A percentile compares a stretch with the other conserved stretches of the same genome.
These are phyloP conservation scores for Diaporthe australafricana DNA, from an alignment of 2,329 filamentous ascomycete species.

Conservation along the genomic window DNA sequence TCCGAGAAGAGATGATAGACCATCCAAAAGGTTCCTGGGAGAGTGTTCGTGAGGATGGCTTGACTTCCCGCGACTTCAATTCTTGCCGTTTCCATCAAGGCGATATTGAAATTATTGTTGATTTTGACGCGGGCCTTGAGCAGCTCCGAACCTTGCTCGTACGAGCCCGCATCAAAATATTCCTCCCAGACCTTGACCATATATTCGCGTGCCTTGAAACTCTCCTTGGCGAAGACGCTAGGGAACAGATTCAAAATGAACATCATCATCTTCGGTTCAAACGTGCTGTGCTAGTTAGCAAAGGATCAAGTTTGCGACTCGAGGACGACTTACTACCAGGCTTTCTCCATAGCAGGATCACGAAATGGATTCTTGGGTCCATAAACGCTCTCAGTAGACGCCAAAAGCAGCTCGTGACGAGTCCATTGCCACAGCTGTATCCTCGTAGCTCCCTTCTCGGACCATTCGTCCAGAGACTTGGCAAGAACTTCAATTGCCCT, in stretches of 20 bases:
- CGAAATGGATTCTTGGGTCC: conserved; percentile 31
- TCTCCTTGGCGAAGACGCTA: neutral
- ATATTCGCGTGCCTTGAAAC: conserved; percentile 14
- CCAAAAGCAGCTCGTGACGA: conserved; percentile 22
- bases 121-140: conserved; percentile 13
- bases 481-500: conserved; percentile 12
- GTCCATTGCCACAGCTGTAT: conserved; percentile 24
- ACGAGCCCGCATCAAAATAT: conserved; percentile 6
- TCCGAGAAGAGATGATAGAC: conserved; percentile 50
- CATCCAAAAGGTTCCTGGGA: conserved; percentile 52
- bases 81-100: conserved; percentile 17
- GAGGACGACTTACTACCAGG: conserved; percentile 14
- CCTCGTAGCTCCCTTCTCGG: neutral
- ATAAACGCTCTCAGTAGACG: conserved; percentile 29
- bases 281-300: conserved; percentile 8
- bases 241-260: conserved; percentile 29
- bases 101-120: conserved; percentile 6
- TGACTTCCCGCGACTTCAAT: conserved; percentile 50
- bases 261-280: conserved; percentile 28
- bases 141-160: conserved; percentile 24
- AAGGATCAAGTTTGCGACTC: neutral
- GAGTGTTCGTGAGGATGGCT: conserved; percentile 52
- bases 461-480: conserved; percentile 13
- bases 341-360: conserved; percentile 11
- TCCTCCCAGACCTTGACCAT: conserved; percentile 16